These are phyloP conservation scores for Phytophthora podocarpi DNA, from an alignment of 352 stramenopile species.

Conservation along the genomic window DNA sequence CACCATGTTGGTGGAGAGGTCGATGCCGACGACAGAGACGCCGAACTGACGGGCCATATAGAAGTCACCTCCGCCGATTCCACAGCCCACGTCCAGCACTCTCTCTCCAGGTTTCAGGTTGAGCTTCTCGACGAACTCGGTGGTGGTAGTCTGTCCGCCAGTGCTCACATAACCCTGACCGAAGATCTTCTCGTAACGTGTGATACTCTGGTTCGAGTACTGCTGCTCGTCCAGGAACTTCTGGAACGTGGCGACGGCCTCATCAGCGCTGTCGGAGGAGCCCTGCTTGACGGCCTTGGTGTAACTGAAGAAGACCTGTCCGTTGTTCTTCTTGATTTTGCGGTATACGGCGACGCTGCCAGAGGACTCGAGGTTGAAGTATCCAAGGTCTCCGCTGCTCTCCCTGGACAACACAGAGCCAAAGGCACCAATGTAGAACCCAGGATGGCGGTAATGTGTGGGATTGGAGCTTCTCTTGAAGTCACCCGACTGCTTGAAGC, in stretches of 20 bases:
- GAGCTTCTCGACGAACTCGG: constrained; percentile 75
- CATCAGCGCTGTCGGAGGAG: constrained; percentile 9
- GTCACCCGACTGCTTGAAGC: constrained; percentile 70
- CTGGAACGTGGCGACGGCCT: constrained; percentile 61
- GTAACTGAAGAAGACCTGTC: constrained; percentile 79
- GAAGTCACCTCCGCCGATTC: constrained; percentile 89
- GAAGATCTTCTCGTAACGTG: constrained; percentile 81
- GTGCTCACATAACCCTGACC: constrained; percentile 75
- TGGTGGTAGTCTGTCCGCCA: constrained; percentile 66
- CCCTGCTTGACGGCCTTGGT: constrained; percentile 54
- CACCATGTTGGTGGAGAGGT: constrained; percentile 81
- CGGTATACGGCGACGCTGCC: constrained; percentile 69
- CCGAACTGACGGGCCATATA: constrained; percentile 92
- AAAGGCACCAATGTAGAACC: constrained; percentile 68
- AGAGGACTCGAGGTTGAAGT: constrained; percentile 69
- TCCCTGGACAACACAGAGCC: constrained; percentile 56
- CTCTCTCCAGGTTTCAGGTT: constrained; percentile 59
- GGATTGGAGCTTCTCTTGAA: constrained; percentile 67
- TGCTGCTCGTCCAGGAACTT: constrained; percentile 77
- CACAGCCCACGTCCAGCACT: constrained; percentile 91
- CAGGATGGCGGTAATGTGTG: constrained; percentile 70
- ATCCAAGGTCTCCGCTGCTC: constrained; percentile 40
- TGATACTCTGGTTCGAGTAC: constrained; percentile 75
- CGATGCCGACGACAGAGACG: constrained; percentile 73
- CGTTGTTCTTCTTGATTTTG: constrained; percentile 85